Percentiles rank a stretch among this genome's conserved stretches.
These are phyloP conservation scores for Cladosporium sp. DNA, from an alignment of 2,329 filamentous ascomycete genomes.

Conservation along the genomic window DNA sequence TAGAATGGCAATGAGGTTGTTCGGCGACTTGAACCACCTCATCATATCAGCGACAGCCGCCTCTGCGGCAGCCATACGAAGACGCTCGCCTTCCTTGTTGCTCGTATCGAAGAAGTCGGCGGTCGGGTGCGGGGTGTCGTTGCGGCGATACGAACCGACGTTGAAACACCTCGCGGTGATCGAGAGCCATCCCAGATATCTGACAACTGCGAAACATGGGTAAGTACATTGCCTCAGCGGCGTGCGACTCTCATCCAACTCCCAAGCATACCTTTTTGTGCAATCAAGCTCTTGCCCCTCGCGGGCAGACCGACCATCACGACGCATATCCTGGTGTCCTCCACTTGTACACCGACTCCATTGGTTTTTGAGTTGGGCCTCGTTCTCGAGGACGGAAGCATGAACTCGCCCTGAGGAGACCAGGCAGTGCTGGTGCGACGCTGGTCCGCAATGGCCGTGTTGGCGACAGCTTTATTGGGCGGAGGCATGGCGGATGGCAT, in stretches of 20 bases:
- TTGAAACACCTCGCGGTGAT: conserved; percentile 95
- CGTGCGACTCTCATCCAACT: neutral
- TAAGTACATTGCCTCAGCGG: neutral
- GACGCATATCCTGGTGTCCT: conserved; percentile 94
- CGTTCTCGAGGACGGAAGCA: conserved; percentile 34
- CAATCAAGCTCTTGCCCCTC: conserved; percentile 93
- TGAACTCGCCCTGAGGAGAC: conserved; percentile 35
- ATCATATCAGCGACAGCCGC: conserved; percentile 92
- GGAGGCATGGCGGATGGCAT: conserved; percentile 10
- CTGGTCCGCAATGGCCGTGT: conserved; percentile 4
- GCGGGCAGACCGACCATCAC: conserved; percentile 98
- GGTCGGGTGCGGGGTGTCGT: conserved; percentile 79
- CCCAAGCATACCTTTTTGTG: conserved; percentile 58
- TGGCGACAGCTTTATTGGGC: conserved; percentile 6
- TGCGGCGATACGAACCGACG: conserved; percentile 89
- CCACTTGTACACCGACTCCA: conserved; percentile 73
- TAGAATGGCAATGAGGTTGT: conserved; percentile 83
- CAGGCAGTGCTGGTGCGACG: conserved; percentile 13
- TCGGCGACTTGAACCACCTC: conserved; percentile 72
- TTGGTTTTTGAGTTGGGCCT: conserved; percentile 35
- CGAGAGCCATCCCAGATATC: conserved; percentile 94
- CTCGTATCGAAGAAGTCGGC: conserved; percentile 93
- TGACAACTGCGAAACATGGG: conserved; percentile 59
- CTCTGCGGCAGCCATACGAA: conserved; percentile 81
- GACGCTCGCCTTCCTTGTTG: conserved; percentile 84